Base-by-base conservation (phyloP, 169 alveolate genomes). In the Eimeria maxima region DNA sequence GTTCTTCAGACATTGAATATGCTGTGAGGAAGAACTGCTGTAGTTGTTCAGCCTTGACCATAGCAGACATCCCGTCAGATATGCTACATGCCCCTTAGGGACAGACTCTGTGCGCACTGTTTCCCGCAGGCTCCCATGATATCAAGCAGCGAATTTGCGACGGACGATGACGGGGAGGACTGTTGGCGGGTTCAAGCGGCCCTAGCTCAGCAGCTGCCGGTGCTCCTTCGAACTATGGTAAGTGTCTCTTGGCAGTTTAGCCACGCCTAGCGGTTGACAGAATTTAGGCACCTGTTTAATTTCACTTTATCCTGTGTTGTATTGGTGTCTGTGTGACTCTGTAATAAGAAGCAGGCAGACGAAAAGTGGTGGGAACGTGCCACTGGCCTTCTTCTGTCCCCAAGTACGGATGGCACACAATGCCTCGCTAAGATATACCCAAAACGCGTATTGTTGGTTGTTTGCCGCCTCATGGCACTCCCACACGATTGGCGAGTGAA, bases 161-260 rank as follows among this genome's bases (percentile, higher is more conserved):
- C 44, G 11, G 94, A 87, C 27, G 94, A 87, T 24, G 94, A 87
- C 20, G 94, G 94, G 63, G 94, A 87, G 42, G 94, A 65, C 38
- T 87, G 94, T n/a, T 87, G 94, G 94, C 67, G 94, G 29, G 29
- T 87, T 65, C 94, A 87, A 44, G 94, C 94, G 53, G 94, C 94
- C 6, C 29, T 87, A 55, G 94, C 94, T n/a, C 94, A 87, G 65
- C 94, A 87, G 65, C 81, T 87, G 60, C 94, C 94, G 24, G 69
- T 87, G 83, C 22, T 87, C n/a, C 63, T 87, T 16, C 24, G 81
- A 18, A 74, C 94, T 38, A 47, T 42, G 94, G 94, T 87, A 76
- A 65, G 83, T 44, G 2, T 6, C 67, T 27, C 67, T 65, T 38
- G 47, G 44, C 88, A 78, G 67, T n/a, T 45, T n/a, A 78, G 20